Evolutionary conservation across 139 green algal species (phyloP).

Genomic region (Chlamydomonas sp.): DNA sequence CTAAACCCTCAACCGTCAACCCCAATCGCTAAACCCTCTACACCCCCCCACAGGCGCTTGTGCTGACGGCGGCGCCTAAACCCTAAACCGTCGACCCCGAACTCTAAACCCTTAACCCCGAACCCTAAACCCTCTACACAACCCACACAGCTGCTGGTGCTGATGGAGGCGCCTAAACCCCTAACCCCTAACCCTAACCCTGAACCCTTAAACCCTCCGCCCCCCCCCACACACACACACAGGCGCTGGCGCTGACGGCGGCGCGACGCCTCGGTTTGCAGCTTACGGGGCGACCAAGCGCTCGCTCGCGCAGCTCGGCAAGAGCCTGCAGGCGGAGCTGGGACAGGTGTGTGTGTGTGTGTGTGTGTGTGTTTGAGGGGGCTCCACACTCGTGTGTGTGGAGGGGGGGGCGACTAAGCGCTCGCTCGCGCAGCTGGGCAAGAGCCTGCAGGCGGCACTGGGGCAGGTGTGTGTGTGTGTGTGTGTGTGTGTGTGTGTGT

Average conservation of each 20-base stretch:
- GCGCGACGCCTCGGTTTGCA: slow-evolving; percentile 77
- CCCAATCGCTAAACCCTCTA: too few relatives aligned
- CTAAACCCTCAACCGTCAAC: too few relatives aligned
- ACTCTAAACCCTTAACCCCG: too few relatives aligned
- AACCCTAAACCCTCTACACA: too few relatives aligned
- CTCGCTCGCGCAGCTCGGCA: slow-evolving; percentile 73
- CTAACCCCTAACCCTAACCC: too few relatives aligned
- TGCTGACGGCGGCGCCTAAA: too few relatives aligned
- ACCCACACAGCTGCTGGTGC: background rate
- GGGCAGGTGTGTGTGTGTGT: slow-evolving; percentile 11
- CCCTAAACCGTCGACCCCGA: too few relatives aligned
- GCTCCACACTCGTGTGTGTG: too few relatives aligned
- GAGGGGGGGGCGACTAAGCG: slow-evolving; percentile 92
- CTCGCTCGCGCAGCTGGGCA: slow-evolving; percentile 73
- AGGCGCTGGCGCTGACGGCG: slow-evolving; percentile 53
- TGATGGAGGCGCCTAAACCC: background rate
- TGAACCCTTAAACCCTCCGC: too few relatives aligned
- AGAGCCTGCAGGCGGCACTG: slow-evolving; percentile 52
- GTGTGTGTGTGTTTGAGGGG: background rate
- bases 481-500: background rate
- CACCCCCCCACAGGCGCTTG: too few relatives aligned
- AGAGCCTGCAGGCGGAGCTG: slow-evolving; percentile 53
- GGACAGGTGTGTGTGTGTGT: slow-evolving; percentile 10
- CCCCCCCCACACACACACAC: too few relatives aligned
- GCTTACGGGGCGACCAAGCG: slow-evolving; percentile 93